Conservation (phyloP, 805 yeast species). For the Clavispora santaluciae region DNA sequence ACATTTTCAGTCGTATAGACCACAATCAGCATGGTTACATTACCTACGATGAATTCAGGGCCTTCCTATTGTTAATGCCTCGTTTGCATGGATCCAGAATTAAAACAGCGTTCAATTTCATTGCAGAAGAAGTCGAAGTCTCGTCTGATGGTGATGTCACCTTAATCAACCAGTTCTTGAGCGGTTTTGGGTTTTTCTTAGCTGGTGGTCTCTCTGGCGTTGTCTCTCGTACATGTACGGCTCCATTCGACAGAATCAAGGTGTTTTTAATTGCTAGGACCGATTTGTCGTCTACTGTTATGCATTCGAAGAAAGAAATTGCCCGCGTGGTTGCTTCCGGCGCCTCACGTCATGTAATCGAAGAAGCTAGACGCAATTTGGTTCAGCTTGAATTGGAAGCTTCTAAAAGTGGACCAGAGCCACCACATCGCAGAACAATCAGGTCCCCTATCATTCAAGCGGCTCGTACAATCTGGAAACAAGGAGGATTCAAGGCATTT, state of each 20-base stretch:
- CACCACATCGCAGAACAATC: conserved; percentile 42
- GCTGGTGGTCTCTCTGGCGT: conserved; percentile 98
- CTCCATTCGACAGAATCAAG: conserved; percentile 93
- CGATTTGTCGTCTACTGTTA: conserved; percentile 65
- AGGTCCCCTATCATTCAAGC: conserved; percentile 79
- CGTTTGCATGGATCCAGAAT: conserved; percentile 69
- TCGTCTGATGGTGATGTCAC: conserved; percentile 93
- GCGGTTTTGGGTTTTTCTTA: conserved; percentile 84
- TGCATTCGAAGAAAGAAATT: conserved; percentile 50
- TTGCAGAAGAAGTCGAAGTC: conserved; percentile 73
- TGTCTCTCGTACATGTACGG: conserved; percentile 91
- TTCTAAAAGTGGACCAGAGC: conserved; percentile 33
- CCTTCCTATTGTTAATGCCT: conserved; percentile 79
- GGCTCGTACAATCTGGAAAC: conserved; percentile 71
- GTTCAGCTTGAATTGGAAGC: conserved; percentile 23
- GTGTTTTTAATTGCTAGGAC: conserved; percentile 92
- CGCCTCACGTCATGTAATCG: conserved; percentile 30
- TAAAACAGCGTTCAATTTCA: conserved; percentile 74
- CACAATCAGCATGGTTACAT: conserved; percentile 58
- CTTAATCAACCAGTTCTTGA: conserved; percentile 67
- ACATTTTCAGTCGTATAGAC: conserved; percentile 54
- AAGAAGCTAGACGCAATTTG: conserved; percentile 28
- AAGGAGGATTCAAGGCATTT: conserved; percentile 83
- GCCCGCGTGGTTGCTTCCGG: conserved; percentile 33
- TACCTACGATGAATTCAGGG: conserved; percentile 82